Evolutionary conservation across 495 filamentous ascomycete genomes (phyloP).

Genomic region (Cudoniella acicularis): DNA sequence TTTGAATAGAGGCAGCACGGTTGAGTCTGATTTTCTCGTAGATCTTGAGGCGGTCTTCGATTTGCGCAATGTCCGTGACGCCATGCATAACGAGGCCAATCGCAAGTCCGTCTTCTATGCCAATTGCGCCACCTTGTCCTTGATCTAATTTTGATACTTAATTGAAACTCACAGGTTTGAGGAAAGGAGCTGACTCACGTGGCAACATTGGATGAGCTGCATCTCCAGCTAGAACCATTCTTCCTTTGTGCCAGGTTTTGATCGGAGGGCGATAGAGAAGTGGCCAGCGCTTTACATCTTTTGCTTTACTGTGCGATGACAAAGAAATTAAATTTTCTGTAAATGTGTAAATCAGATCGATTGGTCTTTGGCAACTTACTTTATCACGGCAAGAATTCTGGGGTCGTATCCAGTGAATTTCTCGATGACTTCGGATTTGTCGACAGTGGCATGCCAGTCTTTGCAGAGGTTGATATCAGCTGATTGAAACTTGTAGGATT

Average conservation of each 20-base stretch:
- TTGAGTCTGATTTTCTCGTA: slow-evolving; percentile 51
- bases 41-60: slow-evolving; percentile 36
- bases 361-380: slow-evolving; percentile 12
- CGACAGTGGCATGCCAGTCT: slow-evolving; percentile 32
- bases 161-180: not conserved
- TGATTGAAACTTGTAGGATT: no score
- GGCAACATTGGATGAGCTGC: slow-evolving; percentile 51
- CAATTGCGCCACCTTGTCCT: slow-evolving; percentile 45
- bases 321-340: not conserved
- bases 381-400: slow-evolving; percentile 15
- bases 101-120: slow-evolving; percentile 43
- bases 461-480: no score
- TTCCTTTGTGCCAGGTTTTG: slow-evolving; percentile 35
- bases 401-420: slow-evolving; percentile 26
- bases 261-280: slow-evolving; percentile 35
- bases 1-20: slow-evolving; percentile 50
- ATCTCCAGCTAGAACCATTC: slow-evolving; percentile 42
- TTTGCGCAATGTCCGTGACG: not conserved
- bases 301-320: slow-evolving; percentile 28
- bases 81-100: slow-evolving; percentile 32
- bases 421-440: slow-evolving; percentile 24
- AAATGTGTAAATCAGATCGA: not conserved
- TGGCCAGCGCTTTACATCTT: slow-evolving; percentile 42
- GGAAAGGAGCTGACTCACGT: slow-evolving; percentile 17
- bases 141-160: slow-evolving; percentile 31